phyloP scores from a whole-genome alignment of 371 early-diverging fungal genomes.

The Mucor mucedo region DNA sequence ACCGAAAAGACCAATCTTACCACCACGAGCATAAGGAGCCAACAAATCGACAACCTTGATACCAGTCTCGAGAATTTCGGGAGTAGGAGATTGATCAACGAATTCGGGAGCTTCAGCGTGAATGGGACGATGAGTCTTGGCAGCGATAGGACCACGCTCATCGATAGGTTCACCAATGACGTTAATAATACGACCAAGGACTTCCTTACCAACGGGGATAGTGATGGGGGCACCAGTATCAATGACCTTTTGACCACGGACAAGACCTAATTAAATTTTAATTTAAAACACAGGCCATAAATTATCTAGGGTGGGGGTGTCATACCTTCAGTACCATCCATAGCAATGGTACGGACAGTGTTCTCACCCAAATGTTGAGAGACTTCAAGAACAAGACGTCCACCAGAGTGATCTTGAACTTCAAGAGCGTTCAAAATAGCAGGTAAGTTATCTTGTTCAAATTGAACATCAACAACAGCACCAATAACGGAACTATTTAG shows the following conservation, averaged over 20 bases:
- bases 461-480: slow-evolving; percentile 98
- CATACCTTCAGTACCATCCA: slow-evolving; percentile 88
- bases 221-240: slow-evolving; percentile 96
- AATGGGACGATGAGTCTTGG: slow-evolving; percentile 88
- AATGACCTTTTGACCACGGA: slow-evolving; percentile 94
- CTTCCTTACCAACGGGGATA: slow-evolving; percentile 95
- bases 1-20: slow-evolving; percentile 98
- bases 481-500: slow-evolving; percentile 79
- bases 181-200: slow-evolving; percentile 97
- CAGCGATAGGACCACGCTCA: slow-evolving; percentile 95
- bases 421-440: slow-evolving; percentile 97
- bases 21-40: slow-evolving; percentile 97
- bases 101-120: slow-evolving; percentile 95
- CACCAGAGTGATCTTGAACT: slow-evolving; percentile 79
- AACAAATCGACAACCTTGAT: slow-evolving; percentile 99
- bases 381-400: slow-evolving; percentile 95
- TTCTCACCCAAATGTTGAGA: slow-evolving; percentile 97
- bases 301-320: background rate
- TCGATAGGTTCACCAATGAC: slow-evolving; percentile 98
- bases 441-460: slow-evolving; percentile 90
- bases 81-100: slow-evolving; percentile 95
- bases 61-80: slow-evolving; percentile 97
- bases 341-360: slow-evolving; percentile 98
- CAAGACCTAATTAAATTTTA: slow-evolving; percentile 76
- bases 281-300: background rate